Conservation (phyloP, 2,329 filamentous ascomycete species). For the Huntiella bhutanensis region DNA sequence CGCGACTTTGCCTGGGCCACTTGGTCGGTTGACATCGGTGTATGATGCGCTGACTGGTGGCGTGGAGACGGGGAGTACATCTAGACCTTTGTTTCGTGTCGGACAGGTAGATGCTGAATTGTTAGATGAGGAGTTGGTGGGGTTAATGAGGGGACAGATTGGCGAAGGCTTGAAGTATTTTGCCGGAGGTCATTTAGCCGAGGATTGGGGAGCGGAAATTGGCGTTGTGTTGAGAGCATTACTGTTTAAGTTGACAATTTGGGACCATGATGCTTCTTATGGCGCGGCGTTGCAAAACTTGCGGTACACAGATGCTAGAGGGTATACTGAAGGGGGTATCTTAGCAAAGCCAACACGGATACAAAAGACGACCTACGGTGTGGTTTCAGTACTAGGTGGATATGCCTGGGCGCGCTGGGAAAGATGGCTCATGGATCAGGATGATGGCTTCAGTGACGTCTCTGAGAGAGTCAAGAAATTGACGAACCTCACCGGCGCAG, state of each 20-base stretch:
- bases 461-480: constrained; percentile 34
- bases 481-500: constrained; percentile 47
- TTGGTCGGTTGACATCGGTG: constrained; percentile 28
- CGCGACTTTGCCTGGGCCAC: constrained; percentile 26
- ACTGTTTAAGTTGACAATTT: constrained; percentile 87
- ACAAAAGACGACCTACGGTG: constrained; percentile 72
- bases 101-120: constrained; percentile 93
- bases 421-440: constrained; percentile 58
- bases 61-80: constrained; percentile 35
- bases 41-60: constrained; percentile 33
- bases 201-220: constrained; percentile 80
- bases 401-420: constrained; percentile 92
- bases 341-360: constrained; percentile 52
- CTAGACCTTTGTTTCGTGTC: constrained; percentile 71
- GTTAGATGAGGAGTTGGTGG: constrained; percentile 78
- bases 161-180: constrained; percentile 78
- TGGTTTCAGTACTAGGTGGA: constrained; percentile 68
- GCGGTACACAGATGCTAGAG: constrained; percentile 67
- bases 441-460: constrained; percentile 52
- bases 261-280: constrained; percentile 92
- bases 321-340: constrained; percentile 32
- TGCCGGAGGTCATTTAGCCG: constrained; percentile 51
- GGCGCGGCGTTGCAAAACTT: constrained; percentile 85
- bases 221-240: constrained; percentile 55
- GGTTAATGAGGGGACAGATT: constrained; percentile 70